Conservation (phyloP, 1,284 basidiomycete species). For the Apiotrichum gracile region DNA sequence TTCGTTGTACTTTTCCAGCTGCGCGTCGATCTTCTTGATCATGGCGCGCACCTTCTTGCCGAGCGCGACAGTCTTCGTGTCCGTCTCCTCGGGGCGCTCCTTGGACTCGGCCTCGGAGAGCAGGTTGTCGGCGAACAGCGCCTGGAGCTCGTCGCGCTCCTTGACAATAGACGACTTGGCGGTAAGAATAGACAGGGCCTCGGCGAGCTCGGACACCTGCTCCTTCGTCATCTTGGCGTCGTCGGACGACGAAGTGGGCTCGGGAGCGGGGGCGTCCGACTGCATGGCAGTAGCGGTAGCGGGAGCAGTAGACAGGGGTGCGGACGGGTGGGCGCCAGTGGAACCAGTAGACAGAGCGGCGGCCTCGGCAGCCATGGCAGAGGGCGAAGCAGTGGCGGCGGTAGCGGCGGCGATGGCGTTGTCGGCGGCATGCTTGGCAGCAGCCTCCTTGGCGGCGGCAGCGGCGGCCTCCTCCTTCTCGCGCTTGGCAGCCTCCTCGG, state of each 20-base stretch:
- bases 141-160: conserved; percentile 84
- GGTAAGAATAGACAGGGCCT: conserved; percentile 83
- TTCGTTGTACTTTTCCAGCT: conserved; percentile 85
- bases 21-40: conserved; percentile 91
- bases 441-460: conserved; percentile 49
- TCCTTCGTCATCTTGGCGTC: conserved; percentile 94
- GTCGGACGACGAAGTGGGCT: conserved; percentile 61
- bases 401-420: neutral
- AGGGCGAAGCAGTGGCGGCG: neutral
- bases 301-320: neutral
- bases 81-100: conserved; percentile 42
- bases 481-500: conserved; percentile 52
- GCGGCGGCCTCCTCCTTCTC: conserved; percentile 35
- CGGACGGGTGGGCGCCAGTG: neutral
- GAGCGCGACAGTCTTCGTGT: conserved; percentile 52
- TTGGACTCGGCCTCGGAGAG: conserved; percentile 66
- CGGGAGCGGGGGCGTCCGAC: conserved; percentile 67
- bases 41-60: conserved; percentile 92
- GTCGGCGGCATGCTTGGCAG: no score
- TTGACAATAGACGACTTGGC: conserved; percentile 96
- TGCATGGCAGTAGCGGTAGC: neutral
- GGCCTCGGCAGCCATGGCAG: neutral
- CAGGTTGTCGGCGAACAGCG: conserved; percentile 86
- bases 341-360: neutral
- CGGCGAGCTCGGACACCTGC: conserved; percentile 88